phyloP scores from a whole-genome alignment of 1,139 yeast species.

The Meyerozyma guilliermondii region DNA sequence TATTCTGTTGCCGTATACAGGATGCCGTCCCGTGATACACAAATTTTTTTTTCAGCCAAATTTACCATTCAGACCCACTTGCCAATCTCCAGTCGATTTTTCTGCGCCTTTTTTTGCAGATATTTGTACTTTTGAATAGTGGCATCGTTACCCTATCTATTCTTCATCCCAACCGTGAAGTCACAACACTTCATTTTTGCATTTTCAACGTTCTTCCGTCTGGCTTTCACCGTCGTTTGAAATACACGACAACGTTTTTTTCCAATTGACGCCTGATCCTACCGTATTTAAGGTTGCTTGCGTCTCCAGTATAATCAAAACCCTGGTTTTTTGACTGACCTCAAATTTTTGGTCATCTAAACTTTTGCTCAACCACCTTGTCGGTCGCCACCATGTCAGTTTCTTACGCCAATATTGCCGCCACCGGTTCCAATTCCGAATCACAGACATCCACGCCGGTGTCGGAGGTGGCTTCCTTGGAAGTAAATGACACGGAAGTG shows the following conservation, averaged over 20 bases:
- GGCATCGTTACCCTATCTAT: background rate
- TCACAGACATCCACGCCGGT: constrained; percentile 1
- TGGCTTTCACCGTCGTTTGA: background rate
- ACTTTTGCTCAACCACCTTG: background rate
- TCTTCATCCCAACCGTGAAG: background rate
- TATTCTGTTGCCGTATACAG: background rate
- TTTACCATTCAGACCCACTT: background rate
- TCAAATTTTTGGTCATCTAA: background rate
- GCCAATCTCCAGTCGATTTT: background rate
- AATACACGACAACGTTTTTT: background rate
- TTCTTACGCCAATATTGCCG: constrained; percentile 41
- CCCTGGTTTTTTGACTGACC: background rate
- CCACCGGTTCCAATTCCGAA: constrained; percentile 17
- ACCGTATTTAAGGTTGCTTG: background rate
- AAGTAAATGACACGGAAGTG: background rate
- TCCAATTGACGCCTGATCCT: background rate
- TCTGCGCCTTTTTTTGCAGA: background rate
- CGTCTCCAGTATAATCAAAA: background rate
- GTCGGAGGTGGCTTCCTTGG: background rate
- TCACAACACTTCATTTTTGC: background rate
- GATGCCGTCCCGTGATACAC: constrained; percentile 1
- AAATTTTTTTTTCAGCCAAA: constrained; percentile 2
- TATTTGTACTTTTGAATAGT: background rate
- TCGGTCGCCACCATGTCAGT: constrained; percentile 11
- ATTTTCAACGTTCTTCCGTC: background rate